These are phyloP conservation scores for Strobilomyces dryophilus DNA, from an alignment of 768 basidiomycete species.

Conservation along the genomic window DNA sequence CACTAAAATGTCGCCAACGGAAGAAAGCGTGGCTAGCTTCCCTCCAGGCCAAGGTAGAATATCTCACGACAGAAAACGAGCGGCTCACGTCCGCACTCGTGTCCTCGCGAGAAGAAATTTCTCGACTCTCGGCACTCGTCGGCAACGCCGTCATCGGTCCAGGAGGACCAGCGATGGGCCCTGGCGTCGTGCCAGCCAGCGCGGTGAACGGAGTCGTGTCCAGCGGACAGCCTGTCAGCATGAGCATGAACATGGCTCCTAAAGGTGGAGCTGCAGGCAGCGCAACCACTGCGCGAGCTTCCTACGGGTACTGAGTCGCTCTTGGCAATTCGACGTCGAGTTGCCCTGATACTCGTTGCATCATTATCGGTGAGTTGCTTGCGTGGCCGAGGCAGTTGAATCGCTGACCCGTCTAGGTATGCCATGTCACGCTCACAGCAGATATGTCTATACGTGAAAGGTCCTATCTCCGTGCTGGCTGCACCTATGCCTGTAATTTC, in stretches of 20 bases:
- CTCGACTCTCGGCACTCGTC: constrained; percentile 71
- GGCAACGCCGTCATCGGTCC: constrained; percentile 57
- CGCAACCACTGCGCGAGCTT: constrained; percentile 31
- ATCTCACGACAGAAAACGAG: constrained; percentile 90
- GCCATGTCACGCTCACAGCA: constrained; percentile 11
- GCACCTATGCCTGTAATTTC: constrained; percentile 16
- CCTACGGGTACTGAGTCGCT: constrained; percentile 37
- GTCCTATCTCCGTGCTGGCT: constrained; percentile 16
- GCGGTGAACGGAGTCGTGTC: constrained; percentile 23
- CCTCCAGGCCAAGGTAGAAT: constrained; percentile 92
- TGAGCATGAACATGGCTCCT: constrained; percentile 38
- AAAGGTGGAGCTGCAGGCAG: constrained; percentile 34
- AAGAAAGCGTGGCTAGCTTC: constrained; percentile 97
- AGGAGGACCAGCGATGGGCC: constrained; percentile 28
- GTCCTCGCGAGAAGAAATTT: constrained; percentile 87
- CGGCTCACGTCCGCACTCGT: constrained; percentile 83
- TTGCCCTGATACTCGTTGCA: constrained; percentile 3
- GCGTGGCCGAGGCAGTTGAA: background rate
- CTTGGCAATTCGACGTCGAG: background rate
- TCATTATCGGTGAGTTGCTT: constrained; percentile 15
- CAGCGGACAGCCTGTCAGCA: constrained; percentile 39
- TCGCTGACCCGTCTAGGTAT: constrained; percentile 10
- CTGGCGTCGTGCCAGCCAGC: constrained; percentile 27
- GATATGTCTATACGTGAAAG: constrained; percentile 20
- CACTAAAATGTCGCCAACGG: constrained; percentile 97